Base-by-base conservation (phyloP, 177 flowering plant genomes). In the Tripterygium wilfordii region DNA sequence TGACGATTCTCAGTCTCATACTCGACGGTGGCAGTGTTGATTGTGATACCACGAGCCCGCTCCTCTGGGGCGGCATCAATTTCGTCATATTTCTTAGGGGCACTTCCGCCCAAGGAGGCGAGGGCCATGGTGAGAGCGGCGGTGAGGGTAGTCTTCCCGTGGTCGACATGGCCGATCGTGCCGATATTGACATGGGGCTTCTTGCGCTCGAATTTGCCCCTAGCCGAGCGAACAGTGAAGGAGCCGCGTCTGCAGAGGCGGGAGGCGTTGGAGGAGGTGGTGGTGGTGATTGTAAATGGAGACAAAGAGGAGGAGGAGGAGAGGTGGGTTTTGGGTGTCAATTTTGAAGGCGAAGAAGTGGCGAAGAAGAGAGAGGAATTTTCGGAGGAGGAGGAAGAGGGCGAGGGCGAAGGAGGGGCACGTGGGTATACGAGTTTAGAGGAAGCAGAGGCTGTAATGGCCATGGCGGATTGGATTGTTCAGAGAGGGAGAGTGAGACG, bases 11-110 rank as follows among this genome's bases (percentile, higher is more conserved):
- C 89, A 0, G 95, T 86, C 79, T 90, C 96, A 54, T 87, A 90
- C 69, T 90, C 94, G 6, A 90, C 91, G 8, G 88, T 80, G 12
- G 97, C 96, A 3, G 96, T 87, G 66, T 89, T 87, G 22, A 89
- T 87, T 6, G 96, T 89, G 58, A 87, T 87, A 0, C 96, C 96
- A 15, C 96, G 71, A 6, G 85, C 88, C 0, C 96, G 53, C 58
- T 90, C 97, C 38, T 90, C 96, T 0, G 95, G 96, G 17, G 97
- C 97, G 2, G 91, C 90, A 44, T 90, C 97, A 40, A 90, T 90
- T 29, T 90, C 96, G 62, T 90, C 96, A 58, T 90, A 90, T 42
- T 85, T 90, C 61, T 87, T 90, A 6, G 94, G 82, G 25, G 82
- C 91, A 45, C 81, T 75, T 71, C 55, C 60, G 4, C 97, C 94